Conservation (phyloP, 768 basidiomycete genomes). For the Crassisporium funariophilum region DNA sequence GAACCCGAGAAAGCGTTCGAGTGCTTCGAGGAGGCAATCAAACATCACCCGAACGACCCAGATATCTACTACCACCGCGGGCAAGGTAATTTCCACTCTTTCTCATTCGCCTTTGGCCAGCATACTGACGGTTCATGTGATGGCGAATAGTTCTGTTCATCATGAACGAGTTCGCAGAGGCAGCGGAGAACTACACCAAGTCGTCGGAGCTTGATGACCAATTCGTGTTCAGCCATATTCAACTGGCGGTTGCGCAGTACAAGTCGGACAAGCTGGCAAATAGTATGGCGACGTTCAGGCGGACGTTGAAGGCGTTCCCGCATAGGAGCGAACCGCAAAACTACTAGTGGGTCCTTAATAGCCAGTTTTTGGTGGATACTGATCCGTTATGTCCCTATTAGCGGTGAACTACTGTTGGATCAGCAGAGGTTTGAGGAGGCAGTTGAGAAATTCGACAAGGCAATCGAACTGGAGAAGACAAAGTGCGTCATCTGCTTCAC, state of each 20-base stretch:
- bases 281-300: constrained; percentile 89
- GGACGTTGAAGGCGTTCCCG: constrained; percentile 84
- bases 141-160: constrained; percentile 80
- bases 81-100: constrained; percentile 60
- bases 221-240: constrained; percentile 97
- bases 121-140: not conserved
- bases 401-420: constrained; percentile 93
- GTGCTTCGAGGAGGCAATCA: constrained; percentile 88
- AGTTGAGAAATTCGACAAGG: constrained; percentile 89
- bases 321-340: constrained; percentile 87
- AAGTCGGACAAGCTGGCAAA: constrained; percentile 77
- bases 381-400: constrained; percentile 31
- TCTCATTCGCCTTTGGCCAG: not conserved
- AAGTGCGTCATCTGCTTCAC: constrained; percentile 47
- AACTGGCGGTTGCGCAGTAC: constrained; percentile 96
- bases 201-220: constrained; percentile 83
- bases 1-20: constrained; percentile 81
- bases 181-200: constrained; percentile 88
- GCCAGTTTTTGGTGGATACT: not conserved
- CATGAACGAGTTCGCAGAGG: constrained; percentile 84
- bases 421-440: constrained; percentile 87
- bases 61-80: constrained; percentile 99
- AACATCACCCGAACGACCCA: constrained; percentile 80
- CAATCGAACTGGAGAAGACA: constrained; percentile 82
- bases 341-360: constrained; percentile 75